Percentiles rank a stretch among this genome's conserved stretches.
Conservation (phyloP, 78 protist species). For the Dictyostelium firmibasis region DNA sequence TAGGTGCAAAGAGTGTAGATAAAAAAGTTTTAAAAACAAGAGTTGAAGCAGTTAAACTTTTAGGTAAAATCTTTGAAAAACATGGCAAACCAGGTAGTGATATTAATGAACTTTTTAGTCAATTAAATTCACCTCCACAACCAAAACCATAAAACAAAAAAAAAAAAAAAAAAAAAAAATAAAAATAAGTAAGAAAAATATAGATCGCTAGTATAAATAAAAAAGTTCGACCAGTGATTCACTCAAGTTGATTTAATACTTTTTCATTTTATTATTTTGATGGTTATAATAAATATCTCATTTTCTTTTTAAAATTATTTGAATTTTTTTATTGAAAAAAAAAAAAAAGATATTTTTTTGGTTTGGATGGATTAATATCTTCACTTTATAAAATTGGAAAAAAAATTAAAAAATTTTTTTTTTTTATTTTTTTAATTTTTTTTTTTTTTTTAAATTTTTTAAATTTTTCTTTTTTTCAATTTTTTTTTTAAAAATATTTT, state of each 20-base stretch:
- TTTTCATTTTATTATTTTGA: not conserved
- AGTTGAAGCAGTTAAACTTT: conserved; percentile 44
- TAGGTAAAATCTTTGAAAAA: conserved; percentile 61
- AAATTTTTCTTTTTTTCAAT: too few species aligned
- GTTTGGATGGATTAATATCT: not conserved
- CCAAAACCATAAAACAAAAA: not conserved
- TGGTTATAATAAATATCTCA: not conserved
- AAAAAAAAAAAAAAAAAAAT: not conserved
- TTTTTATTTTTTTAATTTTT: too few species aligned
- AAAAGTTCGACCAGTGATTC: too few species aligned
- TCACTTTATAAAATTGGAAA: too few species aligned
- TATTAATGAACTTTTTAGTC: not conserved
- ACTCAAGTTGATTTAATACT: too few species aligned
- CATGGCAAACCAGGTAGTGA: not conserved
- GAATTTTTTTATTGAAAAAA: not conserved
- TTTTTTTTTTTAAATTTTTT: too few species aligned
- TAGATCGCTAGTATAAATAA: not conserved
- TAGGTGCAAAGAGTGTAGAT: not conserved
- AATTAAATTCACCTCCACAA: conserved; percentile 10
- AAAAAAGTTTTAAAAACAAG: conserved; percentile 24
- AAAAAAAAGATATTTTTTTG: not conserved
- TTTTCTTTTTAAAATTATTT: not conserved
- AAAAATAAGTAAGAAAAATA: not conserved
- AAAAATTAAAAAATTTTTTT: too few species aligned
- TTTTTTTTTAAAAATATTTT: too few species aligned